Evolutionary conservation across 768 basidiomycete genomes (phyloP).

Genomic region (Candolleomyces efflorescens): DNA sequence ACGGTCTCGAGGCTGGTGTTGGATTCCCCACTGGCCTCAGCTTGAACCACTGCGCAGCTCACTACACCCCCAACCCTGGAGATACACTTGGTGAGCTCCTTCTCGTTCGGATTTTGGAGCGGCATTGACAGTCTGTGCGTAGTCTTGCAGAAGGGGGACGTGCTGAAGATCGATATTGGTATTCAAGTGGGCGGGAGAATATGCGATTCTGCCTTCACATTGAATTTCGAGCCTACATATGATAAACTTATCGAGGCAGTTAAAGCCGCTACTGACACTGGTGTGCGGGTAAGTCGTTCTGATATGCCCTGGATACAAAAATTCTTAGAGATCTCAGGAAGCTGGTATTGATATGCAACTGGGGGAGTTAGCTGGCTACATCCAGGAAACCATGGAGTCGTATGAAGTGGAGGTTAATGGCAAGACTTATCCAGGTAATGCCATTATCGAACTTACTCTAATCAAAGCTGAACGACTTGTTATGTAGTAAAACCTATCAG

Average conservation of each 20-base stretch:
- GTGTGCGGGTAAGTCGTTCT: constrained; percentile 57
- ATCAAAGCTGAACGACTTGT: constrained; percentile 3
- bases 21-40: constrained; percentile 97
- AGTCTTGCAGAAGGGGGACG: constrained; percentile 83
- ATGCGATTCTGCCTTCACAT: constrained; percentile 92
- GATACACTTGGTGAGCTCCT: constrained; percentile 67
- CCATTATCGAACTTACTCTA: constrained; percentile 3
- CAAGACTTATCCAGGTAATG: constrained; percentile 73
- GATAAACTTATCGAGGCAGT: constrained; percentile 88
- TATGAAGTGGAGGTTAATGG: constrained; percentile 95
- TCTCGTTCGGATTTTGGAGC: neutral
- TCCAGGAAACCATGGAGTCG: constrained; percentile 99
- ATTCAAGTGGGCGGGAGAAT: constrained; percentile 98
- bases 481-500: constrained; percentile 82
- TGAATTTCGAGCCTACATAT: constrained; percentile 86
- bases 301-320: neutral
- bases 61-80: constrained; percentile 93
- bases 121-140: neutral
- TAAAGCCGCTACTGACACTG: constrained; percentile 90
- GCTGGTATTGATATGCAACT: constrained; percentile 94
- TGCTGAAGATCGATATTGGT: constrained; percentile 96
- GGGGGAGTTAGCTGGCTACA: constrained; percentile 85
- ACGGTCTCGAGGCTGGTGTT: constrained; percentile 79
- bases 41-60: constrained; percentile 92
- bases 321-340: constrained; percentile 48